Base-by-base conservation (phyloP, 2,329 filamentous ascomycete species). In the Penicillium aurantiogriseum region DNA sequence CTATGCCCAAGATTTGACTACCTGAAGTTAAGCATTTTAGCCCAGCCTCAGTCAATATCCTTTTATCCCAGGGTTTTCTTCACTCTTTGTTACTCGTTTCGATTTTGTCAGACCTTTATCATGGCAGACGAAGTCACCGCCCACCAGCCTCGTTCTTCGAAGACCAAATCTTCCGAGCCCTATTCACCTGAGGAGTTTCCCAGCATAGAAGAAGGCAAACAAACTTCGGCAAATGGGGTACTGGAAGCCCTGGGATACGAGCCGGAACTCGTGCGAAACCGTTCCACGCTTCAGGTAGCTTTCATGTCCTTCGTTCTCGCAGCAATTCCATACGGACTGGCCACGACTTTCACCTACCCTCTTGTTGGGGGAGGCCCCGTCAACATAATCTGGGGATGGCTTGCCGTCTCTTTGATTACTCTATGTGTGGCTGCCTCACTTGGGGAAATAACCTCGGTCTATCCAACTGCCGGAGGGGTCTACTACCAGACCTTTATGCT, bases 401-500 rank as follows among this genome's bases (percentile, higher is more conserved):
- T 88, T 15, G 68, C 87, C 40, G 80, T 88, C 21, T 85, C 83
- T 5, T 70, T 87, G 49, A 81, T 88, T 60, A 85, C 83, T 8
- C 73, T 84, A 51, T 79, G 77, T 60, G 86, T 88, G 61, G 85
- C 85, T 45, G 82, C 83, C 29, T 86, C 84, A n/a, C 75, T 88
- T 49, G 85, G 85, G 13, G 86, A 88, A 70, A 88, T 88, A 56
- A 86, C 84, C 69, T 83, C 84, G 23, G 84, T 86, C 17, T 88
- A 85, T 67, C 85, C 85, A 2, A 88, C 85, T 4, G 82, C 85
- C 25, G 85, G 85, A 31, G 85, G 85, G 19, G 85, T 88, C 9
- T 90, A 89, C 71, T 89, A 89, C 74, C 83, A 82, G 79, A 85
- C 81, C 45, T 85, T 86, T 3, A 85, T 89, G 80, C 77, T 89